phyloP scores from a whole-genome alignment of 2,329 filamentous ascomycete species.

The Lachnellula subtilissima region DNA sequence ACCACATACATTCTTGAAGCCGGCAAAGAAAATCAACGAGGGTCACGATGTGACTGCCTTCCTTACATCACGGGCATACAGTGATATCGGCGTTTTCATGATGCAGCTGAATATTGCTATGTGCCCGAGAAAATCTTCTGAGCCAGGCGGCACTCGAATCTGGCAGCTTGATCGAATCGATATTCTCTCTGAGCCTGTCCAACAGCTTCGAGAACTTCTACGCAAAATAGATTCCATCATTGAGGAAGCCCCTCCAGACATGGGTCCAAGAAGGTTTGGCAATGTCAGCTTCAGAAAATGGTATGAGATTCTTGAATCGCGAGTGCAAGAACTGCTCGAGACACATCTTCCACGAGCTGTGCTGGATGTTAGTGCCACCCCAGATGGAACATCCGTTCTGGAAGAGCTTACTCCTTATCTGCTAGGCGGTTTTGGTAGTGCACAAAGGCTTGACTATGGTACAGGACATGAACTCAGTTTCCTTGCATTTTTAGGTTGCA shows the following conservation, averaged over 20 bases:
- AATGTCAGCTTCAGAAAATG: slow-evolving; percentile 88
- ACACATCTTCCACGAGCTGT: slow-evolving; percentile 50
- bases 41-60: slow-evolving; percentile 77
- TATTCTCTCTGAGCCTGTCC: slow-evolving; percentile 44
- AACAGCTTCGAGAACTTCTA: slow-evolving; percentile 62
- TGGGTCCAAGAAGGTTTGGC: slow-evolving; percentile 83
- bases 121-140: slow-evolving; percentile 59
- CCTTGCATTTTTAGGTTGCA: slow-evolving; percentile 77
- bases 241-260: slow-evolving; percentile 75
- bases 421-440: slow-evolving; percentile 79
- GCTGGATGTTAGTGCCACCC: slow-evolving; percentile 18
- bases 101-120: slow-evolving; percentile 86
- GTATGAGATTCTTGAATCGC: slow-evolving; percentile 64
- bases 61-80: slow-evolving; percentile 74
- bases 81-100: slow-evolving; percentile 80
- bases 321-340: slow-evolving; percentile 50
- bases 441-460: slow-evolving; percentile 88
- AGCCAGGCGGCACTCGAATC: slow-evolving; percentile 42
- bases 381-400: slow-evolving; percentile 41
- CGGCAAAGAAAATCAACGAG: slow-evolving; percentile 79
- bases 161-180: slow-evolving; percentile 44
- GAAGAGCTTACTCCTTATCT: slow-evolving; percentile 76
- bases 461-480: slow-evolving; percentile 97
- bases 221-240: slow-evolving; percentile 61
- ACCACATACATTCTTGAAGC: slow-evolving; percentile 58